These are phyloP conservation scores for Monilinia aucupariae DNA, from an alignment of 2,329 filamentous ascomycete species.

Conservation along the genomic window DNA sequence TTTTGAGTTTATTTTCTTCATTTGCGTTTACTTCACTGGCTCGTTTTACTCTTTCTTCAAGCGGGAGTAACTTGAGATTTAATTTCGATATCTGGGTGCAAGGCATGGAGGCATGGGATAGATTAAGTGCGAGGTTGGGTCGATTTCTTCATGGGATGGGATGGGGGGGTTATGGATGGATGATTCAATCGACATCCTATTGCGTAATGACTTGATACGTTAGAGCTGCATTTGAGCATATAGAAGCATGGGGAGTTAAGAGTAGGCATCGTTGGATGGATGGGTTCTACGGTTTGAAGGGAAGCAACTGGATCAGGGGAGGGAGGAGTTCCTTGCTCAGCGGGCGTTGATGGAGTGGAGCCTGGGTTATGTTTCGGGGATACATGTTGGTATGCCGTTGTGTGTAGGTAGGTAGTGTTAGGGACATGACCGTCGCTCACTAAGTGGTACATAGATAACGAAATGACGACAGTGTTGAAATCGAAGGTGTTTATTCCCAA, in stretches of 20 bases:
- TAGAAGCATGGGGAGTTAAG: slow-evolving; percentile 1
- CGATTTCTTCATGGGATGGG: neutral
- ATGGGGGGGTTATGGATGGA: neutral
- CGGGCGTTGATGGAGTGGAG: neutral
- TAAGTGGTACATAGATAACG: neutral
- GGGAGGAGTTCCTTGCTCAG: neutral
- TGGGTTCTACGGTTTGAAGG: neutral
- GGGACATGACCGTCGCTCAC: neutral
- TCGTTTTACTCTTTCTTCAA: neutral
- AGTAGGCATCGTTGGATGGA: neutral
- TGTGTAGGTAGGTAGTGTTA: neutral
- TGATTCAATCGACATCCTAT: neutral
- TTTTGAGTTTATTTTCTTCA: neutral
- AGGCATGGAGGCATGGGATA: neutral
- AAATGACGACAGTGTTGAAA: neutral
- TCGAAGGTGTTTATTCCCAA: neutral
- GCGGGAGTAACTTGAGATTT: neutral
- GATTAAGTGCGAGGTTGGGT: neutral
- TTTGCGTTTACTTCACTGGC: neutral
- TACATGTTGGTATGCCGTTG: neutral
- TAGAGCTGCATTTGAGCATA: slow-evolving; percentile 7
- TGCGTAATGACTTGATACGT: neutral
- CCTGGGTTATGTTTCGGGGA: neutral
- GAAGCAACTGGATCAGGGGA: neutral
- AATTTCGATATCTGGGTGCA: neutral